Evolutionary conservation across 331 rosid genomes (phyloP), one percentile per base, ranked within the genome.

Genomic region (Acacia pycnantha): DNA sequence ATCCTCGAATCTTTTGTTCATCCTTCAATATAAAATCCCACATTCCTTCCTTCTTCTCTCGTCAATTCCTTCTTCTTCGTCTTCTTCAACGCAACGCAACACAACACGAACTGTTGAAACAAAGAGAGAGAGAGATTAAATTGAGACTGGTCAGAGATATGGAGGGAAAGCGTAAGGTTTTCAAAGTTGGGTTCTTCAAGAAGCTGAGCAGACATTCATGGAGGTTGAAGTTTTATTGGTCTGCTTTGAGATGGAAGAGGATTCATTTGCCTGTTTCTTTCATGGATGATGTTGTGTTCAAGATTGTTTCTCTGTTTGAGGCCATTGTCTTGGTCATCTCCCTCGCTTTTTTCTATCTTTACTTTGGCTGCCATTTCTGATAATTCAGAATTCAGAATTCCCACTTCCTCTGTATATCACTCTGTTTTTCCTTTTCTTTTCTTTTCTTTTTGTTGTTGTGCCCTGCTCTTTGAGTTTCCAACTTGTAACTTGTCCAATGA

Each of bases 281-380:
- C 73, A 1, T 90, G 47, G 82, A 90, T 61, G 72, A 88, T 26
- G 74, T 93, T 2, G 51, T 92, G 48, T 95, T 95, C 81, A 86
- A 85, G 89, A 46, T 95, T 47, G 54, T 89, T 2, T 92, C 98
- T 66, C 88, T 79, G 61, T 85, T 89, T 33, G 98, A 95, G 81
- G 94, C 92, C 12, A 29, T 93, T 12, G 68, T 88, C 4, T 84
- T 95, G 74, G 85, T 88, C 16, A 43, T 82, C 79, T 16, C 72
- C 2, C 77, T 90, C 65, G 79, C 74, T n/a, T 80, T 90, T 71
- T 93, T 93, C 88, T 93, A 89, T 71, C 90, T 92, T 13, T 88
- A 79, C n/a, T 95, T 91, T 47, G 98, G 98, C 47, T 95, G 98
- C 89, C 78, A 80, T 53, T 86, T 95, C 41, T 93, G 85, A 53